These are phyloP conservation scores for Stephania yunnanensis DNA, from an alignment of 164 flowering plant species.

Conservation along the genomic window DNA sequence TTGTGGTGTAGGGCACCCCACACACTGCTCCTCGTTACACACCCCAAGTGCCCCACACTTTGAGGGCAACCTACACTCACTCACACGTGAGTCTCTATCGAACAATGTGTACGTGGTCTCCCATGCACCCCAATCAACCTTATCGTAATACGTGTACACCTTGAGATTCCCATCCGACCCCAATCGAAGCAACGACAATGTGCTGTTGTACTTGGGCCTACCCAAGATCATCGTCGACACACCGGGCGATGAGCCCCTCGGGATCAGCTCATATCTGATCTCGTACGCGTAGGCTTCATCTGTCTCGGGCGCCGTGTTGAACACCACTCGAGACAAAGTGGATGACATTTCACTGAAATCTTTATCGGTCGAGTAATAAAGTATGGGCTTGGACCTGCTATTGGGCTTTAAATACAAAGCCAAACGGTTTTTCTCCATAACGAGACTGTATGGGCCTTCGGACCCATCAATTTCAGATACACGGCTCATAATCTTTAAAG, in stretches of 20 bases:
- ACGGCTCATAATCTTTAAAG: constrained; percentile 23
- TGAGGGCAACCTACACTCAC: constrained; percentile 25
- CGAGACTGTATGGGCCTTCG: constrained; percentile 27
- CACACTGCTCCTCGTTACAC: constrained; percentile 32
- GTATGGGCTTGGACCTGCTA: constrained; percentile 21
- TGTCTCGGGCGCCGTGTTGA: constrained; percentile 17
- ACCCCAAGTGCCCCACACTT: constrained; percentile 29
- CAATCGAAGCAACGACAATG: constrained; percentile 32
- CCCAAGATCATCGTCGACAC: constrained; percentile 9
- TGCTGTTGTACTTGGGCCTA: constrained; percentile 40
- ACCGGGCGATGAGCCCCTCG: constrained; percentile 7
- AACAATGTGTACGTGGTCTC: constrained; percentile 34
- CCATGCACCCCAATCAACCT: constrained; percentile 34
- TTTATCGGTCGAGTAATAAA: constrained; percentile 18
- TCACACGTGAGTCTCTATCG: constrained; percentile 10
- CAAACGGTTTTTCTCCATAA: constrained; percentile 19
- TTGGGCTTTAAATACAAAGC: constrained; percentile 25
- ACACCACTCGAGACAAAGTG: constrained; percentile 14
- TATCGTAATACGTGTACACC: constrained; percentile 27
- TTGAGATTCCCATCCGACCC: constrained; percentile 39
- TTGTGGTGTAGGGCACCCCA: constrained; percentile 32
- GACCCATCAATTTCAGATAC: constrained; percentile 15
- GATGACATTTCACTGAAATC: constrained; percentile 2
- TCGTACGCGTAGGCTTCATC: constrained; percentile 20
- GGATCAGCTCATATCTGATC: constrained; percentile 7